These are phyloP conservation scores for Saccharomyces hybrid DNA, from an alignment of 1,139 yeast species.

Conservation along the genomic window DNA sequence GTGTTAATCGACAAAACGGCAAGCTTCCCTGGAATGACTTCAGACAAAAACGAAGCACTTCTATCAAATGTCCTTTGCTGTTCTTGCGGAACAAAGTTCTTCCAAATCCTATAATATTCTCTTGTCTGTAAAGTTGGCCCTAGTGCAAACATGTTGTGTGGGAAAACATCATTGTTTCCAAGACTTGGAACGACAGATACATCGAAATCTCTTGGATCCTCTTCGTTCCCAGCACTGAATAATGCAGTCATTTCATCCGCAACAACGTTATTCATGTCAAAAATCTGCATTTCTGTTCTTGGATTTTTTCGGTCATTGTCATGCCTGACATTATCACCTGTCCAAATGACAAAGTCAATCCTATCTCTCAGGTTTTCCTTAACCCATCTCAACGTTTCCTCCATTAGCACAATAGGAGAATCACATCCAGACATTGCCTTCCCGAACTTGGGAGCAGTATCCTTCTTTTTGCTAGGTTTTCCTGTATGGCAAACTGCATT, in stretches of 20 bases:
- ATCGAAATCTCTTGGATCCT: conserved; percentile 39
- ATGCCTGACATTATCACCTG: conserved; percentile 83
- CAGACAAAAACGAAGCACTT: conserved; percentile 68
- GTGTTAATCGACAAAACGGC: conserved; percentile 78
- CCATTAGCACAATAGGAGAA: conserved; percentile 54
- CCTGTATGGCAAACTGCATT: conserved; percentile 55
- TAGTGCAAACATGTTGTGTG: conserved; percentile 74
- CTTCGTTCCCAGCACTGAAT: conserved; percentile 41
- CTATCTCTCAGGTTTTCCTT: conserved; percentile 56
- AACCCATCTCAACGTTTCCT: conserved; percentile 63
- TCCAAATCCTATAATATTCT: conserved; percentile 68
- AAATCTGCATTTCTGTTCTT: conserved; percentile 61
- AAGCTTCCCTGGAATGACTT: conserved; percentile 67
- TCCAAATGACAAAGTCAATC: conserved; percentile 82
- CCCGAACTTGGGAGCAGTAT: conserved; percentile 56
- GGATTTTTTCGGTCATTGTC: conserved; percentile 72
- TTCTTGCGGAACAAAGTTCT: conserved; percentile 63
- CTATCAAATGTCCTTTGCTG: conserved; percentile 68
- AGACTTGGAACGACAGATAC: conserved; percentile 57
- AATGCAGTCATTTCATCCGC: conserved; percentile 44
- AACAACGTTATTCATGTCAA: conserved; percentile 60
- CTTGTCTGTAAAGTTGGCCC: conserved; percentile 84
- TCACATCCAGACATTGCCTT: conserved; percentile 69
- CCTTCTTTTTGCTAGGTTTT: conserved; percentile 20
- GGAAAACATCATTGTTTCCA: conserved; percentile 85